Conservation (phyloP, 257 asterid species). For the Solanum acaule region DNA sequence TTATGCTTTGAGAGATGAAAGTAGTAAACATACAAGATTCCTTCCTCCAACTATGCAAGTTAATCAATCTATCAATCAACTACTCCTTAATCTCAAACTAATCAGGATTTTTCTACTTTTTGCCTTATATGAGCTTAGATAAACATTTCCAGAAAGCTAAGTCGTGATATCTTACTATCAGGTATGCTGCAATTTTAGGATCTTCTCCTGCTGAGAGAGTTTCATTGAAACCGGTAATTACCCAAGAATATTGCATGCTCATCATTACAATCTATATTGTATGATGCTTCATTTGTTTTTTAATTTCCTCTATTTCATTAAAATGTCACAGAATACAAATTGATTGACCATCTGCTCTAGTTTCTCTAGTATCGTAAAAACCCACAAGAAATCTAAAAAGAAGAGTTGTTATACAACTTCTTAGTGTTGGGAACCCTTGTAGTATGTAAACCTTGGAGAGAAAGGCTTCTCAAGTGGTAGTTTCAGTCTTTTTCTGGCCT, state of each 20-base stretch:
- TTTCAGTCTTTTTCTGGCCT: not conserved
- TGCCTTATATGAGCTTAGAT: not conserved
- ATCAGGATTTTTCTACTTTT: not conserved
- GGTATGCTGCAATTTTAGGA: conserved; percentile 94
- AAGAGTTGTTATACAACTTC: not conserved
- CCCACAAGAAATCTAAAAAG: not conserved
- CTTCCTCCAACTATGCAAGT: not conserved
- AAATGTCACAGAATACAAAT: not conserved
- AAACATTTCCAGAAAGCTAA: not conserved
- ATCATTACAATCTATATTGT: too few relatives aligned
- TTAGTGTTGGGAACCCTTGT: not conserved
- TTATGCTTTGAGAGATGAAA: not conserved
- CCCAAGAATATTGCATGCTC: not conserved
- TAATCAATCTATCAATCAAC: not conserved
- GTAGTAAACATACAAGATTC: not conserved
- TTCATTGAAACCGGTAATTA: conserved; percentile 67
- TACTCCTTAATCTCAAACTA: not conserved
- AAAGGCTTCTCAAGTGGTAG: not conserved
- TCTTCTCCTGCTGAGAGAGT: conserved; percentile 63
- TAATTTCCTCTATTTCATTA: not conserved
- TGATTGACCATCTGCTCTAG: not conserved
- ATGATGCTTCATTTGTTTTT: not conserved
- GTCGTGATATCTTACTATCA: conserved; percentile 11
- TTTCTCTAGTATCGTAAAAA: not conserved
- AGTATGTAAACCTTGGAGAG: not conserved